Base-by-base conservation (phyloP, 1,284 basidiomycete genomes). In the Pseudozyma pruni region DNA sequence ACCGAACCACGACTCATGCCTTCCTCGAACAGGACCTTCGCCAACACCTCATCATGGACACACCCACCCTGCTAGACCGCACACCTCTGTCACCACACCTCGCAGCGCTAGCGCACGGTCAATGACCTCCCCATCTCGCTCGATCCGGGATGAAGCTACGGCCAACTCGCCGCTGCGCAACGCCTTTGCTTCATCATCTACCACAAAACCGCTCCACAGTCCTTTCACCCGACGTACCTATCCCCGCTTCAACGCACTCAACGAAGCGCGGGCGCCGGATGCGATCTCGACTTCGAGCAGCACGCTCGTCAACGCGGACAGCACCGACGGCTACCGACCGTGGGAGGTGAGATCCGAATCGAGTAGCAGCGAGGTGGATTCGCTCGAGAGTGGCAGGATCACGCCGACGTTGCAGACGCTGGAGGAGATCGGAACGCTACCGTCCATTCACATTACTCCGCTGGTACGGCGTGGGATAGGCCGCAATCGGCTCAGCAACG, bases 231-330 rank as follows among this genome's bases (percentile, higher is more conserved):
- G 50, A 16, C 54, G 54, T 9, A 1, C 34, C 16, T 50, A 46
- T 10, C 1, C 11, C 20, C 34, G 20, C 55, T 33, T 43, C 41
- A 33, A 40, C 1, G 20, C 31, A 48, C 47, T 20, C 50, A 46
- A 33, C n/a, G 9, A 3, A 16, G 14, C 19, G 13, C 17, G 40
- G 31, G 41, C 37, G 9, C 54, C 63, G 8, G 69, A 72, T 52
- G 63, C 69, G 8, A 62, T 49, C n/a, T 72, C 69, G 5, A 72
- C 69, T 2, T 72, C 69, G 10, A 68, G 63, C 51, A 67, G 63
- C 49, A 72, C 69, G 16, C 59, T 72, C 39, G 69, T 72, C 52
- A 72, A 72, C 41, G 51, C 60, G 3, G 69, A 72, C 9, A 56
- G 22, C 48, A 38, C 56, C 13, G 49, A 54, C 48, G 63, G 67